Conservation (phyloP, 805 yeast species). For the Saccharomycopsis sp. region DNA sequence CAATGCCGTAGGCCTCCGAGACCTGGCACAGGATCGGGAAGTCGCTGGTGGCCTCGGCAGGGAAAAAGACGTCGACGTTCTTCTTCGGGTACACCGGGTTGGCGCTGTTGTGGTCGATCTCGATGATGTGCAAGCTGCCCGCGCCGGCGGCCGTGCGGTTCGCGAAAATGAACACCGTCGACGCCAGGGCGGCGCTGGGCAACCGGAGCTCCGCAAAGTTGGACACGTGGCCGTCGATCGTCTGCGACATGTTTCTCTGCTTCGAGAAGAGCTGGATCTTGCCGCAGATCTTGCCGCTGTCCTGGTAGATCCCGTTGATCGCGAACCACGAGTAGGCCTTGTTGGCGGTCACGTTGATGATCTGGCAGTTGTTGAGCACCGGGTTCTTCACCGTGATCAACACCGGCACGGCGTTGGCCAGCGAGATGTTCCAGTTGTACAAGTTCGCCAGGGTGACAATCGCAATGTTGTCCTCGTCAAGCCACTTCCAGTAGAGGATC, state of each 20-base stretch:
- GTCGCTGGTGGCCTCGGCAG: conserved; percentile 92
- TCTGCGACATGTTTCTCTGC: conserved; percentile 87
- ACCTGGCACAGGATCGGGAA: conserved; percentile 93
- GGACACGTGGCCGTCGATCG: conserved; percentile 97
- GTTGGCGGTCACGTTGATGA: conserved; percentile 84
- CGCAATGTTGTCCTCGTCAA: conserved; percentile 65
- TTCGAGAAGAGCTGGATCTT: conserved; percentile 89
- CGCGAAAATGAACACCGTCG: conserved; percentile 89
- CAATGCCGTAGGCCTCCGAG: conserved; percentile 77
- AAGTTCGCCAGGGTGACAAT: conserved; percentile 73
- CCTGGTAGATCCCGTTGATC: conserved; percentile 90
- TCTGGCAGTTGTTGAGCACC: conserved; percentile 70
- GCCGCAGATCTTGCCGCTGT: conserved; percentile 90
- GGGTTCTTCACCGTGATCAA: conserved; percentile 80
- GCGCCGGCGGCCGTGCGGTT: conserved; percentile 75
- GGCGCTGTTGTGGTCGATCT: conserved; percentile 85
- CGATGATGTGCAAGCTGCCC: conserved; percentile 84
- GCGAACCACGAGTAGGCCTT: conserved; percentile 87
- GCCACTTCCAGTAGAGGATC: conserved; percentile 95
- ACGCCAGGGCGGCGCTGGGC: conserved; percentile 66
- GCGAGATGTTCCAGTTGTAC: conserved; percentile 75
- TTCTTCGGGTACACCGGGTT: conserved; percentile 84
- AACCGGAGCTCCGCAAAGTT: conserved; percentile 72
- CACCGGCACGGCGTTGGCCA: conserved; percentile 70
- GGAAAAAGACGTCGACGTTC: conserved; percentile 89